Percentiles rank a stretch among this genome's conserved stretches.
These are phyloP conservation scores for Filobasidium uniguttulatum DNA, from an alignment of 1,284 basidiomycete species.

Conservation along the genomic window DNA sequence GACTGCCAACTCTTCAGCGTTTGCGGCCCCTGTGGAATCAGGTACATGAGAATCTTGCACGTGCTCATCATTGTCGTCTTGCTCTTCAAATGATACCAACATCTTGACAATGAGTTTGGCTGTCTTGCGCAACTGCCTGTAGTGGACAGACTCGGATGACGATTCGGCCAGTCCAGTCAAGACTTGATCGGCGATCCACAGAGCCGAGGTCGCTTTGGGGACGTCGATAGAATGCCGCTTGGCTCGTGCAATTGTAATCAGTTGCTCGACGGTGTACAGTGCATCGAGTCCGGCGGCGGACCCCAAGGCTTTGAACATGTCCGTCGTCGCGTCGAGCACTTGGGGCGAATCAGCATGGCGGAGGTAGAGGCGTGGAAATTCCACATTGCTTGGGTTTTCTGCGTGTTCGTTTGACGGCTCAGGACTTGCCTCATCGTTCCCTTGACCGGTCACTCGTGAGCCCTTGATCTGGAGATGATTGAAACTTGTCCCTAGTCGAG, in stretches of 20 bases:
- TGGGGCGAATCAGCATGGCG: slow-evolving; percentile 48
- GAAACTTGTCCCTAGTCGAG: slow-evolving; percentile 4
- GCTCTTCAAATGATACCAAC: slow-evolving; percentile 51
- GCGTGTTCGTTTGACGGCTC: neutral
- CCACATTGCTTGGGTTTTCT: neutral
- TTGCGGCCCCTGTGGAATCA: slow-evolving; percentile 23
- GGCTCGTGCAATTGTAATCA: slow-evolving; percentile 46
- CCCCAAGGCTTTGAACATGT: slow-evolving; percentile 62
- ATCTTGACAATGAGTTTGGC: slow-evolving; percentile 49
- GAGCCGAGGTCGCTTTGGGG: slow-evolving; percentile 41
- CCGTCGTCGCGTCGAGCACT: slow-evolving; percentile 46
- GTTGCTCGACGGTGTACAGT: slow-evolving; percentile 68
- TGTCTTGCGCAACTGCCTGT: slow-evolving; percentile 50
- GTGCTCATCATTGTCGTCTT: slow-evolving; percentile 17
- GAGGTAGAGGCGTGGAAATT: slow-evolving; percentile 41
- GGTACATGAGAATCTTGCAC: slow-evolving; percentile 19
- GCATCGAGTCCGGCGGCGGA: slow-evolving; percentile 50
- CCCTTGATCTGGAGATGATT: slow-evolving; percentile 18
- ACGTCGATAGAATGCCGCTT: slow-evolving; percentile 32
- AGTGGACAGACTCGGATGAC: slow-evolving; percentile 18
- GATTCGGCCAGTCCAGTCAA: slow-evolving; percentile 52
- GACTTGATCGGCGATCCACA: slow-evolving; percentile 67
- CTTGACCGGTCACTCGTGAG: slow-evolving; percentile 3
- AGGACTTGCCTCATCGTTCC: slow-evolving; percentile 19
- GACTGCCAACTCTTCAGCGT: slow-evolving; percentile 12